Evolutionary conservation across 2,329 filamentous ascomycete genomes (phyloP), one percentile per base, ranked within the genome.

Genomic region (Lasiodiplodia sp.): DNA sequence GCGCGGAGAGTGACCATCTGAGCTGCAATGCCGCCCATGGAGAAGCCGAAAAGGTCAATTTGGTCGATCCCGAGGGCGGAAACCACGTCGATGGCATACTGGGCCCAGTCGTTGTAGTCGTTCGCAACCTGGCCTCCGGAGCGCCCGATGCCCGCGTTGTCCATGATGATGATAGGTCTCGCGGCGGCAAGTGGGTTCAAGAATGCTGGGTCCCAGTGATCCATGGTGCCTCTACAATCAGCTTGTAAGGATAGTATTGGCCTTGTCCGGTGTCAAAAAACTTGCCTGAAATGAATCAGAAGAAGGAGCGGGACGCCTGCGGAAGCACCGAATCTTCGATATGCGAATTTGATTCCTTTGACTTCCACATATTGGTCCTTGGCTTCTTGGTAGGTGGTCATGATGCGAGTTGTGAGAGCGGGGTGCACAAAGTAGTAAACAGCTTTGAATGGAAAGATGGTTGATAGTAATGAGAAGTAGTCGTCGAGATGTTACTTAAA

Each of bases 41-140:
- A 85, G 73, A 84, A 86, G 1, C 85, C 85, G 51, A 86, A 68
- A 8, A 86, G 70, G 68, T 86, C 84, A 57, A 81, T 76, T 62
- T 81, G 72, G 0, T 67, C 38, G n/a, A 84, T 70, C 1, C 66
- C 65, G 16, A 83, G 69, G 2, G 77, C 74, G 0, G 67, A 28
- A 12, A 79, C 68, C 38, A 82, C 69, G 14, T 66, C 67, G 16
- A 72, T 69, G 12, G 72, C 69, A 25, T 71, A 63, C 52, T 71
- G 71, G 6, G 80, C 80, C 70, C 82, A 80, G 2, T 75, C 78
- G 37, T 70, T 68, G 31, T 81, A 76, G 18, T 81, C 78, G n/a
- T 78, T 74, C 7, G 80, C 79, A 1, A 85, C 79, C n/a, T 75
- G 60, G 40, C 85, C 85, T 10, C 73, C 74, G 12, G 80, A 83